A percentile compares a stretch with the other conserved stretches of the same genome.
phyloP scores from a whole-genome alignment of 2,329 filamentous ascomycete species.

The Chaetomiaceae sp. region DNA sequence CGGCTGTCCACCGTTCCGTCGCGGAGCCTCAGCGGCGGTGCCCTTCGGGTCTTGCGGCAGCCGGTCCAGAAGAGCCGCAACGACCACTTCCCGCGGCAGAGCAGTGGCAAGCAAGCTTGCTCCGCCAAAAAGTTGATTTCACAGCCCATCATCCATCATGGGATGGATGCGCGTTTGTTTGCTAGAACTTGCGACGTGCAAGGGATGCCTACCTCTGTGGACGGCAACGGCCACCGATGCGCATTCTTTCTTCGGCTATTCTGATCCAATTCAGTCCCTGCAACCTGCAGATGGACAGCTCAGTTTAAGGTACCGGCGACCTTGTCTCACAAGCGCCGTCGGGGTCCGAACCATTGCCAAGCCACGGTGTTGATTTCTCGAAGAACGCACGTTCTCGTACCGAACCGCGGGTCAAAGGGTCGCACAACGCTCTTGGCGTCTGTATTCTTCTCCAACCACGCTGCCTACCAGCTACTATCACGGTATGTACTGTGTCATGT shows the following conservation, averaged over 20 bases:
- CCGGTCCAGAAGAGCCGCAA: neutral
- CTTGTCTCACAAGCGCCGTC: neutral
- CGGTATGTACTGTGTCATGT: too few relatives aligned
- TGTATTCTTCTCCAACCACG: neutral
- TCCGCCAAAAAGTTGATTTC: neutral
- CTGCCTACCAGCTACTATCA: too few relatives aligned
- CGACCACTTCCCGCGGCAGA: neutral
- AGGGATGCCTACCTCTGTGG: too few relatives aligned
- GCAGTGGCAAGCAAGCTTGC: neutral
- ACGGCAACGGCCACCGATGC: too few relatives aligned
- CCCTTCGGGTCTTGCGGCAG: neutral
- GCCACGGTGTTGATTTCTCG: neutral
- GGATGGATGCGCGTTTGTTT: neutral
- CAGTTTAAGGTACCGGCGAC: neutral
- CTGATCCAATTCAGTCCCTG: too few relatives aligned
- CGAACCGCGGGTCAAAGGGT: neutral
- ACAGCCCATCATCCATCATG: too few relatives aligned
- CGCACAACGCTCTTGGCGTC: constrained; percentile 3
- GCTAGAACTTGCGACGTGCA: too few relatives aligned
- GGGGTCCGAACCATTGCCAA: neutral
- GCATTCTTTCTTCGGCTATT: too few relatives aligned
- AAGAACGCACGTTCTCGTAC: neutral
- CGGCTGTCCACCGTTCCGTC: neutral
- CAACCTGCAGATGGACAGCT: too few relatives aligned
- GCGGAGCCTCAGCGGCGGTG: constrained; percentile 2